These are phyloP conservation scores for Candida yuanshanica DNA, from an alignment of 805 yeast species.

Conservation along the genomic window DNA sequence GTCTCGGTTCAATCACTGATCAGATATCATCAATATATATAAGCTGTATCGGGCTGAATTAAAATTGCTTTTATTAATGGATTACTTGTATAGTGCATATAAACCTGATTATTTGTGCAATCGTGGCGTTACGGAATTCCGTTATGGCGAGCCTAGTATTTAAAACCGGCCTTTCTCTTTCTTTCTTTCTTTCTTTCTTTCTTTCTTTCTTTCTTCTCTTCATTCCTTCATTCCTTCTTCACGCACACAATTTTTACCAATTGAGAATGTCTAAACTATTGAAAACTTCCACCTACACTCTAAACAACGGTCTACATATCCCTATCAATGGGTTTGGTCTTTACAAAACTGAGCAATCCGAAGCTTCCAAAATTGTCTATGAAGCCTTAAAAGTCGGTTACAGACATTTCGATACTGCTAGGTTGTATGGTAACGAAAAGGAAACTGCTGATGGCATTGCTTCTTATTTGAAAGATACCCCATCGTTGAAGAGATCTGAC, in stretches of 20 bases:
- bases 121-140: background rate
- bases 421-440: slow-evolving; percentile 58
- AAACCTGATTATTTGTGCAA: too few relatives aligned
- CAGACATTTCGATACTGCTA: slow-evolving; percentile 72
- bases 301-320: slow-evolving; percentile 52
- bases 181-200: too few relatives aligned
- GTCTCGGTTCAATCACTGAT: too few relatives aligned
- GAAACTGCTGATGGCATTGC: slow-evolving; percentile 60
- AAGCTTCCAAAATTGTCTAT: slow-evolving; percentile 36
- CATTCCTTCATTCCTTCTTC: background rate
- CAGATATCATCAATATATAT: too few relatives aligned
- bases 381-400: slow-evolving; percentile 63
- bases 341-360: slow-evolving; percentile 41
- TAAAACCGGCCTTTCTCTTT: too few relatives aligned
- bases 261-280: background rate
- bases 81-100: too few relatives aligned
- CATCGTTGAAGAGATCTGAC: slow-evolving; percentile 51
- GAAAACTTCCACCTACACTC: slow-evolving; percentile 20
- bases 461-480: slow-evolving; percentile 41
- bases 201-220: background rate
- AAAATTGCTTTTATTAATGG: too few relatives aligned
- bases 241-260: background rate
- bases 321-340: slow-evolving; percentile 72
- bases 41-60: too few relatives aligned
- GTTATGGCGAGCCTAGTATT: too few relatives aligned